These are phyloP conservation scores for Pichia pseudocactophila DNA, from an alignment of 805 yeast species.

Conservation along the genomic window DNA sequence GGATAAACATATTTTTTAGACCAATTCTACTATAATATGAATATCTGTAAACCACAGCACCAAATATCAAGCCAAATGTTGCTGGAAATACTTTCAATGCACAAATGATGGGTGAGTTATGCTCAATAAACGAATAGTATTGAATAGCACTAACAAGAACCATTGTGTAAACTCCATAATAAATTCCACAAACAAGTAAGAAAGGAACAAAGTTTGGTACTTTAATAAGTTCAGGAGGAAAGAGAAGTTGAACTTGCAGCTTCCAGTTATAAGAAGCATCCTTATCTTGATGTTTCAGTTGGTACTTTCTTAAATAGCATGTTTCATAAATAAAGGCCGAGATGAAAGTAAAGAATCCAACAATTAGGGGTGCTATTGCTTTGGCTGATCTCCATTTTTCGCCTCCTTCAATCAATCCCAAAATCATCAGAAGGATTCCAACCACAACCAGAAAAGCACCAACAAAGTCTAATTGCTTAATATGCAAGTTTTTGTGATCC, in stretches of 20 bases:
- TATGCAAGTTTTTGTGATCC: slow-evolving; percentile 15
- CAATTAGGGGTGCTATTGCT: slow-evolving; percentile 33
- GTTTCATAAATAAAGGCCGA: slow-evolving; percentile 27
- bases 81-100: slow-evolving; percentile 31
- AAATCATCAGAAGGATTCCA: slow-evolving; percentile 31
- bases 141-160: slow-evolving; percentile 9
- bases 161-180: slow-evolving; percentile 8
- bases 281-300: slow-evolving; percentile 3
- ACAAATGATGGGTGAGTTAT: slow-evolving; percentile 27
- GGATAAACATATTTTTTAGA: slow-evolving; percentile 13
- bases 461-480: slow-evolving; percentile 28
- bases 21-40: slow-evolving; percentile 15
- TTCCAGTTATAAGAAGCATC: slow-evolving; percentile 12
- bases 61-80: slow-evolving; percentile 24
- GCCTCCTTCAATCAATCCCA: slow-evolving; percentile 40
- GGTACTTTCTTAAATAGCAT: slow-evolving; percentile 12
- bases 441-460: slow-evolving; percentile 28
- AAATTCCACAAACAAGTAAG: slow-evolving; percentile 7
- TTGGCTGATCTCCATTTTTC: slow-evolving; percentile 32
- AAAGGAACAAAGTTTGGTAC: slow-evolving; percentile 17
- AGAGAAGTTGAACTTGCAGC: slow-evolving; percentile 14
- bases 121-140: slow-evolving; percentile 23
- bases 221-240: slow-evolving; percentile 16
- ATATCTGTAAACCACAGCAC: slow-evolving; percentile 19
- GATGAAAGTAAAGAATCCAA: slow-evolving; percentile 29